Conservation (phyloP, 2,329 filamentous ascomycete genomes). For the Madurella mycetomatis region DNA sequence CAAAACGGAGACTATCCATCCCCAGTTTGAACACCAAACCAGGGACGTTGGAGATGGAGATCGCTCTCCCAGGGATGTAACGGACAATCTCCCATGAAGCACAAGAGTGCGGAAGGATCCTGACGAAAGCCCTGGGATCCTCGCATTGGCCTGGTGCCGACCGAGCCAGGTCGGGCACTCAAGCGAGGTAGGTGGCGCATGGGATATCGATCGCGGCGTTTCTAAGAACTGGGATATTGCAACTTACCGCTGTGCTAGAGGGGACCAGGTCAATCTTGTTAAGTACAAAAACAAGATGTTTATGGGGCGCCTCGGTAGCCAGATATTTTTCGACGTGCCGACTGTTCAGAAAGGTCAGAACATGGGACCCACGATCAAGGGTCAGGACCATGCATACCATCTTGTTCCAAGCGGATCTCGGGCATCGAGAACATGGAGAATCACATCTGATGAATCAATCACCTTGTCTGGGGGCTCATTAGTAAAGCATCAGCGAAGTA, state of each 20-base stretch:
- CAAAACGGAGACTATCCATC: slow-evolving; percentile 87
- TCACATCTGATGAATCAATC: slow-evolving; percentile 91
- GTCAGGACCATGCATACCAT: slow-evolving; percentile 35
- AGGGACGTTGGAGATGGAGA: slow-evolving; percentile 61
- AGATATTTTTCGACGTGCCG: slow-evolving; percentile 90
- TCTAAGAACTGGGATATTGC: background rate
- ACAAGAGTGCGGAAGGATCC: slow-evolving; percentile 62
- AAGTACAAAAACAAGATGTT: slow-evolving; percentile 84
- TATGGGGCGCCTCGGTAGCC: slow-evolving; percentile 87
- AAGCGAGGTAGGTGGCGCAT: slow-evolving; percentile 14
- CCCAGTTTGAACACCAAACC: slow-evolving; percentile 54
- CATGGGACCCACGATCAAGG: background rate
- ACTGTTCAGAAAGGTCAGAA: slow-evolving; percentile 34
- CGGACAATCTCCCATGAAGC: slow-evolving; percentile 76
- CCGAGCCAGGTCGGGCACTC: background rate
- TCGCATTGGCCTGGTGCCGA: background rate
- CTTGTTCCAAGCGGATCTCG: slow-evolving; percentile 85
- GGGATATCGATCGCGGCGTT: background rate
- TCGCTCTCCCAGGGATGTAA: slow-evolving; percentile 99
- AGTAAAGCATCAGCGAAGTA: background rate
- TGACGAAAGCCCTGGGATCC: slow-evolving; percentile 69
- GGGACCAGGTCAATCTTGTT: slow-evolving; percentile 94
- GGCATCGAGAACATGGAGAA: slow-evolving; percentile 91
- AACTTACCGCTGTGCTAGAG: slow-evolving; percentile 89
- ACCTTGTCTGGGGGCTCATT: slow-evolving; percentile 61